Percentiles rank a stretch among this genome's conserved stretches.
phyloP scores from a whole-genome alignment of 768 basidiomycete species.

The Tricholomella constricta region DNA sequence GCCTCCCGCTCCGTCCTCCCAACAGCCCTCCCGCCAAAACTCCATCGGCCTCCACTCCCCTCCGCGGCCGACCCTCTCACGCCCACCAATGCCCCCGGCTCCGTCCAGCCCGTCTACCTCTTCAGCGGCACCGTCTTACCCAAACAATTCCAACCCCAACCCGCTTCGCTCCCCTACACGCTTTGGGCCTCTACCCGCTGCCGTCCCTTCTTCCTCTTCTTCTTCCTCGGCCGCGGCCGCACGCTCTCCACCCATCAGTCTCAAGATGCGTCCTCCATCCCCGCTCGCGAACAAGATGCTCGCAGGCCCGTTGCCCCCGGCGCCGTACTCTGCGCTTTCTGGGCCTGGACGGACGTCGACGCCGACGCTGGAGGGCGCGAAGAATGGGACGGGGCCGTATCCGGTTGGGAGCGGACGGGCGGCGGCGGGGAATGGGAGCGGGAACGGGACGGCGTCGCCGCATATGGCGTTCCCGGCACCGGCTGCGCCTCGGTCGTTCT shows the following conservation, averaged over 20 bases:
- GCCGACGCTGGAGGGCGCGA: conserved; percentile 24
- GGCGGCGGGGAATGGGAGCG: conserved; percentile 18
- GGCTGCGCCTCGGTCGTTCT: conserved; percentile 14
- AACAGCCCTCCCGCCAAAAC: conserved; percentile 29
- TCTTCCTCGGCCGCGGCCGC: conserved; percentile 14
- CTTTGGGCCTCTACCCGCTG: conserved; percentile 23
- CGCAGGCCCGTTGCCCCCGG: conserved; percentile 13
- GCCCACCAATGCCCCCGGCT: conserved; percentile 27
- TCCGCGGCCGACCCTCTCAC: conserved; percentile 28
- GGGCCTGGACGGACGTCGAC: conserved; percentile 26
- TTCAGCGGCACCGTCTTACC: conserved; percentile 10
- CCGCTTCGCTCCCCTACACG: conserved; percentile 29
- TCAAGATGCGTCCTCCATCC: conserved; percentile 35
- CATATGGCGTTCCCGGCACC: conserved; percentile 27
- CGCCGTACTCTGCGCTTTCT: conserved; percentile 20
- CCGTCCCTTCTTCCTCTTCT: conserved; percentile 6
- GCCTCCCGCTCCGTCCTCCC: conserved; percentile 16
- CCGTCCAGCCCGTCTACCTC: conserved; percentile 23
- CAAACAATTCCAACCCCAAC: conserved; percentile 11
- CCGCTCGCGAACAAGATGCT: conserved; percentile 26
- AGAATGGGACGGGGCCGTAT: conserved; percentile 13
- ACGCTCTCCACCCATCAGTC: conserved; percentile 32
- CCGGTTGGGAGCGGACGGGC: too few species aligned
- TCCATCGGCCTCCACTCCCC: conserved; percentile 35
- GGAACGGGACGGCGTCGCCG: conserved; percentile 33